Evolutionary conservation across 495 filamentous ascomycete genomes (phyloP).

Genomic region (Talaromyces trachyspermus): DNA sequence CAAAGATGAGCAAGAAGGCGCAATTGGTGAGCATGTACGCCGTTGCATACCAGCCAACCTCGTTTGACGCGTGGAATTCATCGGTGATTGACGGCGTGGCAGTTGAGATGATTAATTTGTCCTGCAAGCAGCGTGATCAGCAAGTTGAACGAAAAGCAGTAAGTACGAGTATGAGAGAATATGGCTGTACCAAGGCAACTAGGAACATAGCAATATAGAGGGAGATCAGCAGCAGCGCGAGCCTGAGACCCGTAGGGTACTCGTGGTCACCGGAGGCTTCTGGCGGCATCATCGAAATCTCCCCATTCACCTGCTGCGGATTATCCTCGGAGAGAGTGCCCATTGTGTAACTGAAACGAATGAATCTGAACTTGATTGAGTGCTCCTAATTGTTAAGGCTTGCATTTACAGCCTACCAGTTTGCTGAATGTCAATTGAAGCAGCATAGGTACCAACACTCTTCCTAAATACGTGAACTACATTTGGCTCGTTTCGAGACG

Average conservation of each 20-base stretch:
- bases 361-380: too few relatives aligned
- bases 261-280: neutral
- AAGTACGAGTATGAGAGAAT: too few relatives aligned
- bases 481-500: too few relatives aligned
- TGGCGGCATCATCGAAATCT: constrained; percentile 1
- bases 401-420: too few relatives aligned
- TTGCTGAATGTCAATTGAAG: too few relatives aligned
- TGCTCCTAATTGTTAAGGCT: too few relatives aligned
- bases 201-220: constrained; percentile 43
- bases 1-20: constrained; percentile 53
- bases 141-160: too few relatives aligned
- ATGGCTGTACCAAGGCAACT: constrained; percentile 42
- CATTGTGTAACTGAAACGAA: too few relatives aligned
- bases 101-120: constrained; percentile 52
- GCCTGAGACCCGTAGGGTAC: constrained; percentile 11
- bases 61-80: constrained; percentile 51
- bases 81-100: constrained; percentile 63
- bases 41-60: constrained; percentile 63
- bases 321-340: neutral
- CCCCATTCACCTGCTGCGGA: neutral
- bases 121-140: neutral
- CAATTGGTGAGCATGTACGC: constrained; percentile 54
- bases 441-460: too few relatives aligned
- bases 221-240: constrained; percentile 40
- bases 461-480: too few relatives aligned